Conservation (phyloP, 1,139 yeast species). For the Yamadazyma epiphylla region DNA sequence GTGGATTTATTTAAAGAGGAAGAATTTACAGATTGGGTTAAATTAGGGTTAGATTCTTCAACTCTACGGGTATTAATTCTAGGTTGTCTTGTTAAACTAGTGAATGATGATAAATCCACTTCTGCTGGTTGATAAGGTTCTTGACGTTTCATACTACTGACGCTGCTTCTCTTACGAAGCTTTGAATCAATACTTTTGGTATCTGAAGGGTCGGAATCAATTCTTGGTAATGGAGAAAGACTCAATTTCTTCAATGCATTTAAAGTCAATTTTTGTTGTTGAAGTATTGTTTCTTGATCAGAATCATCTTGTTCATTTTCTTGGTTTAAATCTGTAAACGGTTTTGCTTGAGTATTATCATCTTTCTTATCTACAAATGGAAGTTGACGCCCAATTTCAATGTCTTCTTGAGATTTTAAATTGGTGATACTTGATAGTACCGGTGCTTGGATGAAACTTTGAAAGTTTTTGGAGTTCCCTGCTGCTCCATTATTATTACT, state of each 20-base stretch:
- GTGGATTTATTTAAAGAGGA: conserved; percentile 2
- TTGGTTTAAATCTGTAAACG: neutral
- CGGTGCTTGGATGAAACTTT: conserved; percentile 48
- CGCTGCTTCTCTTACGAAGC: neutral
- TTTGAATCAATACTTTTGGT: conserved; percentile 1
- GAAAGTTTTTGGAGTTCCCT: conserved; percentile 33
- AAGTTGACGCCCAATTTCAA: conserved; percentile 41
- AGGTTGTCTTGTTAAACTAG: conserved; percentile 46
- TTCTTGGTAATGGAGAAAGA: conserved; percentile 41
- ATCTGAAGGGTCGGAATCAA: conserved; percentile 4
- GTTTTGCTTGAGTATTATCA: conserved; percentile 1
- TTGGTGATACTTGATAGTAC: conserved; percentile 39
- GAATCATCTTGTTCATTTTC: conserved; percentile 13
- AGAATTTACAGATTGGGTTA: neutral
- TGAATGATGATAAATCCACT: conserved; percentile 48
- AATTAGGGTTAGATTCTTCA: neutral
- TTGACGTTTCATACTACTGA: neutral
- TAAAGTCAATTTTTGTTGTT: conserved; percentile 41
- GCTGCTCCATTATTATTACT: conserved; percentile 6
- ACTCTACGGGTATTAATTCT: conserved; percentile 11
- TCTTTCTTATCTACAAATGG: conserved; percentile 31
- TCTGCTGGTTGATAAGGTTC: conserved; percentile 54
- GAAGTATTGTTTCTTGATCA: conserved; percentile 31
- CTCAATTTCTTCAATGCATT: conserved; percentile 45
- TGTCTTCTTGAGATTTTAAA: conserved; percentile 21